Percentiles rank a stretch among this genome's conserved stretches.
Evolutionary conservation across 768 basidiomycete species (phyloP).

Genomic region (Nidularia pulvinata): DNA sequence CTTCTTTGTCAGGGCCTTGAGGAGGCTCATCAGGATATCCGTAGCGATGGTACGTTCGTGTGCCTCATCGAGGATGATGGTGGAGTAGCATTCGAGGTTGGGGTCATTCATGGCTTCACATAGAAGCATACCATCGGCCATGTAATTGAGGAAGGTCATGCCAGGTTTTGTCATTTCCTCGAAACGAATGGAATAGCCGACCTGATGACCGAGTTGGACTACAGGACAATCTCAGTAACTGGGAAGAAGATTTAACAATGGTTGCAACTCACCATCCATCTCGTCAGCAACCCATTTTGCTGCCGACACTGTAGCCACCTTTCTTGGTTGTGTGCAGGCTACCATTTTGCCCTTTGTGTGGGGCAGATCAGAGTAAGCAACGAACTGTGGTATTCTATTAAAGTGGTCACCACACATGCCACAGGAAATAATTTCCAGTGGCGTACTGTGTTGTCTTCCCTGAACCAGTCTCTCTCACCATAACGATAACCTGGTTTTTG

Average conservation of each 20-base stretch:
- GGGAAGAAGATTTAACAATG: neutral
- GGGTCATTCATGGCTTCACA: constrained; percentile 99
- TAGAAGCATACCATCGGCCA: constrained; percentile 99
- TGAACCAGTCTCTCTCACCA: constrained; percentile 94
- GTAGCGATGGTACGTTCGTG: constrained; percentile 98
- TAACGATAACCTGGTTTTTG: constrained; percentile 83
- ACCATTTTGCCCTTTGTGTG: constrained; percentile 89
- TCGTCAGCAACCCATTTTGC: constrained; percentile 99
- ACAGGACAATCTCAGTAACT: constrained; percentile 5
- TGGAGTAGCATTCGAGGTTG: constrained; percentile 85
- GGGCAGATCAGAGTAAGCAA: constrained; percentile 90
- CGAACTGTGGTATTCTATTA: constrained; percentile 92
- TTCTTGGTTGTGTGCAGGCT: constrained; percentile 95
- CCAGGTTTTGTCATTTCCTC: constrained; percentile 93
- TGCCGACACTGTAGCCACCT: constrained; percentile 97
- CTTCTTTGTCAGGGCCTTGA: constrained; percentile 81
- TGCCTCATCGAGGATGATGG: constrained; percentile 98
- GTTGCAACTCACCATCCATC: constrained; percentile 81
- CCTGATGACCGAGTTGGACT: constrained; percentile 93
- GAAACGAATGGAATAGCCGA: constrained; percentile 98
- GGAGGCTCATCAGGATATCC: constrained; percentile 97
- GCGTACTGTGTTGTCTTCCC: constrained; percentile 97
- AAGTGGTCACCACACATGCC: neutral
- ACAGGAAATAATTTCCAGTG: constrained; percentile 12
- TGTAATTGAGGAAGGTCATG: constrained; percentile 96